Percentiles rank a stretch among this genome's conserved stretches.
These are phyloP conservation scores for Flueggea neowawraea DNA, from an alignment of 441 rosid species.

Conservation along the genomic window DNA sequence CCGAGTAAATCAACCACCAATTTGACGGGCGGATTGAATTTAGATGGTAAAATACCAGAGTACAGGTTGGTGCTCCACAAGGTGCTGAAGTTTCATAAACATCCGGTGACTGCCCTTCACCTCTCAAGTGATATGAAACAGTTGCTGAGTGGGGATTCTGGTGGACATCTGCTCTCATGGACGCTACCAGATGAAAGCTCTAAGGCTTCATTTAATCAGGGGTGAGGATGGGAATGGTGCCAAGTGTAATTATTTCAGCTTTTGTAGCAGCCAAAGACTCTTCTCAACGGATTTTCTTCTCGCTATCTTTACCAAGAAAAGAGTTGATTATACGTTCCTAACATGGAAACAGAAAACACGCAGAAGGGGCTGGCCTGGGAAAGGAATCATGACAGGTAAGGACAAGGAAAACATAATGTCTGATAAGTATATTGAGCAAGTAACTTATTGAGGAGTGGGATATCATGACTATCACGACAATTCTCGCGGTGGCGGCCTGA, in stretches of 20 bases:
- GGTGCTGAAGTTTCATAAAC: slow-evolving; percentile 87
- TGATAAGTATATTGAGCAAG: too few species aligned
- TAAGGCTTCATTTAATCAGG: slow-evolving; percentile 59
- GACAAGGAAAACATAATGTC: too few species aligned
- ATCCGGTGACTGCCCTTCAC: slow-evolving; percentile 85
- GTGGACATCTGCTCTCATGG: slow-evolving; percentile 92
- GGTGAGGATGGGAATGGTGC: slow-evolving; percentile 22
- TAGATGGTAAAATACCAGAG: slow-evolving; percentile 68
- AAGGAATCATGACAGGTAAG: too few species aligned
- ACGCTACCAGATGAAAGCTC: slow-evolving; percentile 76
- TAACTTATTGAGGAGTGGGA: too few species aligned
- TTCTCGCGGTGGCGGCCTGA: too few species aligned
- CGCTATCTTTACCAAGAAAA: too few species aligned
- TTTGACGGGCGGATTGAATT: slow-evolving; percentile 54
- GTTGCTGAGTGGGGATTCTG: slow-evolving; percentile 89
- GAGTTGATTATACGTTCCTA: too few species aligned
- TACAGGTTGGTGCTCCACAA: slow-evolving; percentile 84
- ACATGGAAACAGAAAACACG: too few species aligned
- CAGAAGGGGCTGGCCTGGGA: too few species aligned
- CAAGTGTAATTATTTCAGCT: slow-evolving; percentile 16
- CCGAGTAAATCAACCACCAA: slow-evolving; percentile 42
- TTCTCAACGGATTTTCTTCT: background rate
- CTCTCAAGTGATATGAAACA: slow-evolving; percentile 87
- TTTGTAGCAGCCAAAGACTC: slow-evolving; percentile 8
- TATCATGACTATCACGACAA: too few species aligned